A percentile compares a stretch with the other conserved stretches of the same genome.
Conservation (phyloP, 2,329 filamentous ascomycete genomes). For the Boeremia lycopersici region DNA sequence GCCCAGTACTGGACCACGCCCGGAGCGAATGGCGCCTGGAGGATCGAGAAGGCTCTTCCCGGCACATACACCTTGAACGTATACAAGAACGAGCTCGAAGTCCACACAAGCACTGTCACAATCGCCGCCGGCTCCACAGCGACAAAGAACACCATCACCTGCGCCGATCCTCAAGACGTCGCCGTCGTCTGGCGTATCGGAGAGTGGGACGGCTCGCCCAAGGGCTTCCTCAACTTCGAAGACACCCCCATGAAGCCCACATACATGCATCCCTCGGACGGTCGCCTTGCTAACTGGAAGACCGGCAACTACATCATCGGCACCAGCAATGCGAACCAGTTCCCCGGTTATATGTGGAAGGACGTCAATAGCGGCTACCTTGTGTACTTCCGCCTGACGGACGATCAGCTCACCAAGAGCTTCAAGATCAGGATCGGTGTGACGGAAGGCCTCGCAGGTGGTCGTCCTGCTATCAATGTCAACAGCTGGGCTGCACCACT, state of each 20-base stretch:
- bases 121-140: slow-evolving; percentile 57
- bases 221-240: slow-evolving; percentile 63
- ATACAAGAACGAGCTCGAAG: slow-evolving; percentile 55
- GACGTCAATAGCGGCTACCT: slow-evolving; percentile 52
- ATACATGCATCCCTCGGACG: slow-evolving; percentile 51
- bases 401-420: slow-evolving; percentile 27
- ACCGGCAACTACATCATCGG: slow-evolving; percentile 29
- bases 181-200: slow-evolving; percentile 65
- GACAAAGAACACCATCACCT: slow-evolving; percentile 57
- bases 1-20: slow-evolving; percentile 49
- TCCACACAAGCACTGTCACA: slow-evolving; percentile 41
- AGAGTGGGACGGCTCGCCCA: slow-evolving; percentile 63
- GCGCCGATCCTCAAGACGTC: slow-evolving; percentile 54
- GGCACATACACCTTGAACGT: slow-evolving; percentile 69
- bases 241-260: slow-evolving; percentile 51
- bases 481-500: slow-evolving; percentile 25
- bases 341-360: slow-evolving; percentile 53
- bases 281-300: slow-evolving; percentile 36
- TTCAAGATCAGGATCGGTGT: slow-evolving; percentile 32
- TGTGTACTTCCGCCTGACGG: slow-evolving; percentile 47
- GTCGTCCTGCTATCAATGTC: slow-evolving; percentile 23
- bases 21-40: slow-evolving; percentile 52
- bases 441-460: slow-evolving; percentile 27
- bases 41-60: slow-evolving; percentile 66
- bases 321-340: slow-evolving; percentile 21